Conservation (phyloP, 495 filamentous ascomycete genomes). For the Podospora pseudopauciseta region DNA sequence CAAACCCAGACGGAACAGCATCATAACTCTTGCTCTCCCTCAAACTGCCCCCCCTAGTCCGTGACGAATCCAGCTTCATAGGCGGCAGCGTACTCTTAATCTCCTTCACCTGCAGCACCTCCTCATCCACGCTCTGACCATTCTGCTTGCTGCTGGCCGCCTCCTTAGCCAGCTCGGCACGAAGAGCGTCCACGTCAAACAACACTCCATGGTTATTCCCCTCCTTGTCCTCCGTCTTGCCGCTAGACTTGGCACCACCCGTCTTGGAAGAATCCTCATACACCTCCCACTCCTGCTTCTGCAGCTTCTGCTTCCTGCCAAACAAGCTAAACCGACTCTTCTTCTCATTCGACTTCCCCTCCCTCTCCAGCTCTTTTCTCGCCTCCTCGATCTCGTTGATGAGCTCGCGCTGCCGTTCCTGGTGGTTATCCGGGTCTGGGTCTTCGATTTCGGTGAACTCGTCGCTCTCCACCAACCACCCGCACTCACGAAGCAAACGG, state of each 20-base stretch:
- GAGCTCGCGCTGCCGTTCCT: conserved; percentile 81
- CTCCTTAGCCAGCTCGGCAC: conserved; percentile 76
- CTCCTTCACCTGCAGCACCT: conserved; percentile 67
- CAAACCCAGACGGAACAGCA: conserved; percentile 14
- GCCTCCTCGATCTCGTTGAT: conserved; percentile 97
- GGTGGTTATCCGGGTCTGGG: conserved; percentile 90
- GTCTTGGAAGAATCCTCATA: conserved; percentile 60
- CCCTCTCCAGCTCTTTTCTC: conserved; percentile 73
- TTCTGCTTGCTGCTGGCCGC: conserved; percentile 26
- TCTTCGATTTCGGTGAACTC: conserved; percentile 98
- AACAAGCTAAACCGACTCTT: conserved; percentile 68
- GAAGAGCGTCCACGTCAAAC: conserved; percentile 95
- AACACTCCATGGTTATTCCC: conserved; percentile 60
- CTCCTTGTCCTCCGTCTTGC: conserved; percentile 42
- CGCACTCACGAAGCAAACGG: conserved; percentile 69
- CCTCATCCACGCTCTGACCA: conserved; percentile 27
- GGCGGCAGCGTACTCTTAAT: conserved; percentile 83
- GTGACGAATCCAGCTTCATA: conserved; percentile 68
- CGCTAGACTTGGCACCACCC: conserved; percentile 24
- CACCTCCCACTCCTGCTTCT: conserved; percentile 92
- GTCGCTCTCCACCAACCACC: conserved; percentile 85
- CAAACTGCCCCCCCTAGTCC: conserved; percentile 37
- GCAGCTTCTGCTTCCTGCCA: conserved; percentile 61
- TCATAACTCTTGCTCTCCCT: conserved; percentile 50
- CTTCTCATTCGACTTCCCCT: conserved; percentile 36